Percentiles rank a stretch among this genome's conserved stretches.
phyloP scores from a whole-genome alignment of 257 asterid species.

The Hygrophila difformis region DNA sequence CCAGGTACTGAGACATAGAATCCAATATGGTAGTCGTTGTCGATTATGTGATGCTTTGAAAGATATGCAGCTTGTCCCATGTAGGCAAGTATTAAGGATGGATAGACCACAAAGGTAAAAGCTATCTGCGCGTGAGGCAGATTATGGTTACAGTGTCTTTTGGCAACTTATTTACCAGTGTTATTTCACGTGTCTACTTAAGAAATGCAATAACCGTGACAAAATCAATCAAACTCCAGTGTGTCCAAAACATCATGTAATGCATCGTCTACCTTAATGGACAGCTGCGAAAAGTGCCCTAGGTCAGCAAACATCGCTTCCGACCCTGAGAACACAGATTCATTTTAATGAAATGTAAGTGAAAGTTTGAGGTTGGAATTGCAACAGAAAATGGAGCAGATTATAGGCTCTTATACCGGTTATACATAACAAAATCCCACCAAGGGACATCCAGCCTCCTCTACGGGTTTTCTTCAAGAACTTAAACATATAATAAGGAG shows the following conservation, averaged over 20 bases:
- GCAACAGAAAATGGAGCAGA: no score
- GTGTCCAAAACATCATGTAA: no score
- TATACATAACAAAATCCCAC: slow-evolving; percentile 85
- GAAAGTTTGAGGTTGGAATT: neutral
- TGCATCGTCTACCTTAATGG: slow-evolving; percentile 56
- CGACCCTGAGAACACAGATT: slow-evolving; percentile 37
- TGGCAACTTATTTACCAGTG: no score
- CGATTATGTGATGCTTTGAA: slow-evolving; percentile 69
- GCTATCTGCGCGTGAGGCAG: slow-evolving; percentile 51
- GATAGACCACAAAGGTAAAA: slow-evolving; percentile 83
- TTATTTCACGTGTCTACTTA: no score
- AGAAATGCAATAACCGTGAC: no score
- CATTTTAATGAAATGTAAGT: neutral
- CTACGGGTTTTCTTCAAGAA: slow-evolving; percentile 79
- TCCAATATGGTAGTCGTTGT: slow-evolving; percentile 64
- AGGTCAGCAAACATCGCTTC: slow-evolving; percentile 99
- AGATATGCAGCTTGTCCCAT: slow-evolving; percentile 99
- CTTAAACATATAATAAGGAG: slow-evolving; percentile 93
- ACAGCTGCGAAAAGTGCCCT: slow-evolving; percentile 91
- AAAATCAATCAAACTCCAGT: neutral
- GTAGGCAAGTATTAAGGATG: slow-evolving; percentile 86
- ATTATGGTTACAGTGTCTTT: no score
- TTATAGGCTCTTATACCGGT: slow-evolving; percentile 26
- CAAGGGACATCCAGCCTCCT: slow-evolving; percentile 95
- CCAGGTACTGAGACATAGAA: slow-evolving; percentile 96